Evolutionary conservation across 495 filamentous ascomycete species (phyloP), one percentile per base, ranked within the genome.

Genomic region (Pyronema omphalodes): DNA sequence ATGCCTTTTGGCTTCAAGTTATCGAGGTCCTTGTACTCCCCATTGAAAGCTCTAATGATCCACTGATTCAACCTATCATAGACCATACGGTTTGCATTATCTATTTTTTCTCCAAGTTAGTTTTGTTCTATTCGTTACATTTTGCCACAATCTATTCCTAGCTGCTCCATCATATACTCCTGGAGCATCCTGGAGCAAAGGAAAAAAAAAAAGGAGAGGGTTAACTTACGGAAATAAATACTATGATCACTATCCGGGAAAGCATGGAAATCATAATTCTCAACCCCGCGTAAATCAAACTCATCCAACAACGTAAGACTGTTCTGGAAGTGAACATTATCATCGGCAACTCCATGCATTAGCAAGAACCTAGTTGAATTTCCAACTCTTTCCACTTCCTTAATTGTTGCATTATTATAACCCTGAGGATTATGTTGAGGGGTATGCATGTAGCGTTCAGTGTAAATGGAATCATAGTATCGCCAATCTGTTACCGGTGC

Each of bases 311-410:
- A 68, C 3, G 79, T 82, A 49, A 95, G 72, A 0, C 86, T 81
- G 64, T 93, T 96, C 67, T 98, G 91, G 67, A 94, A 74, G 67
- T 98, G 91, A 6, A 98, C 91, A 59, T 98, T 98, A 68, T 98
- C 91, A 60, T 98, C 91, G 3, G 84, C 82, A 11, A 87, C 76
- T 55, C 91, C 91, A 62, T 98, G 91, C 84, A 95, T 94, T 54
- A 98, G 67, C 18, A 96, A 68, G 67, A 96, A 98, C 23, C 89
- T 76, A 41, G 85, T 81, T 59, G 83, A 93, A 57, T 81, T 63
- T 14, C 69, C 65, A 12, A 98, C 71, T 1, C 85, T 79, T 1
- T 71, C 69, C 56, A 76, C 78, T 62, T 96, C 81, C 40, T 60
- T 74, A 60, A 98, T 83, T 29, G 78, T 76, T 15, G 83, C 74